A percentile compares a stretch with the other conserved stretches of the same genome.
phyloP scores from a whole-genome alignment of 1,284 basidiomycete genomes.

The Dichomitus squalens region DNA sequence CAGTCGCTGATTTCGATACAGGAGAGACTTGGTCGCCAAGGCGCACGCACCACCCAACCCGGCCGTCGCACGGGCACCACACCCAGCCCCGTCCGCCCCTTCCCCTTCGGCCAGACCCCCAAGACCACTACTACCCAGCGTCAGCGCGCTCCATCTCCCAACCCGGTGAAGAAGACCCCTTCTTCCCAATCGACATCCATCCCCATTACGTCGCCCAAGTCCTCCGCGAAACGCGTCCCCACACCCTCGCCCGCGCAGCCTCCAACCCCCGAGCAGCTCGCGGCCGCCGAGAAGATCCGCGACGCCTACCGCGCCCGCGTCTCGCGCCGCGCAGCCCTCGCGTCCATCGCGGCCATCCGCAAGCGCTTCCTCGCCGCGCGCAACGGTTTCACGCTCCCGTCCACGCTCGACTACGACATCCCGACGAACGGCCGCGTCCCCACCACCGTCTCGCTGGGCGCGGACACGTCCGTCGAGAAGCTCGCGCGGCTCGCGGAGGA shows the following conservation, averaged over 20 bases:
- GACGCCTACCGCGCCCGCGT: conserved; percentile 26
- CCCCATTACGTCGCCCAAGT: conserved; percentile 13
- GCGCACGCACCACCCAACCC: conserved; percentile 4
- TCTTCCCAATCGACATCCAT: conserved; percentile 10
- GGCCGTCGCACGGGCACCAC: conserved; percentile 4
- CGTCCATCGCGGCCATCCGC: conserved; percentile 25
- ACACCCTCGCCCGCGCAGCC: not conserved
- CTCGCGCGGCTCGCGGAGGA: not conserved
- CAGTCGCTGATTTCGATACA: conserved; percentile 1
- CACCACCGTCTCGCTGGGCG: conserved; percentile 18
- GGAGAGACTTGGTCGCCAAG: conserved; percentile 13
- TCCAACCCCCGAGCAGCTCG: conserved; percentile 22
- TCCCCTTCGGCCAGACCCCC: conserved; percentile 4
- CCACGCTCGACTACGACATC: conserved; percentile 29
- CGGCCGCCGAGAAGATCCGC: conserved; percentile 33
- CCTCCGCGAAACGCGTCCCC: not conserved
- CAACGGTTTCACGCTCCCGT: conserved; percentile 28
- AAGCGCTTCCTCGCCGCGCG: conserved; percentile 27
- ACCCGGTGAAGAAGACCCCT: conserved; percentile 2
- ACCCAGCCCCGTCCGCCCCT: conserved; percentile 15
- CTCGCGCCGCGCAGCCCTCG: conserved; percentile 23
- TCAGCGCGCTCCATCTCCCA: not conserved
- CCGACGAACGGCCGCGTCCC: conserved; percentile 16
- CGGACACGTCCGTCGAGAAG: not conserved
- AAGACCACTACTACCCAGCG: not conserved